phyloP scores from a whole-genome alignment of 371 early-diverging fungal species.

The Umbelopsis sp. region DNA sequence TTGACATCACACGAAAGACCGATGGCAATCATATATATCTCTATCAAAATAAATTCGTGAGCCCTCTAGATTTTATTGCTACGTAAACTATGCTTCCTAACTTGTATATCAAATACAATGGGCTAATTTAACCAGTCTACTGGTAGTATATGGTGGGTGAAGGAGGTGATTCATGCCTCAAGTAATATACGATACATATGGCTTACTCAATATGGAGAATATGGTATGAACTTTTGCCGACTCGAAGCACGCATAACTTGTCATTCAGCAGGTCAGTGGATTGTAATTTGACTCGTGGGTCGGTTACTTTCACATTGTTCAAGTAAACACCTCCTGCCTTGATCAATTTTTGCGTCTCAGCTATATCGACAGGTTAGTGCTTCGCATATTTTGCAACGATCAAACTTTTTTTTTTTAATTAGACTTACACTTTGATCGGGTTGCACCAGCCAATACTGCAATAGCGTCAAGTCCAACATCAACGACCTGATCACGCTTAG shows the following conservation, averaged over 20 bases:
- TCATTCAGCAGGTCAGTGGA: constrained; percentile 62
- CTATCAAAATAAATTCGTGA: no score
- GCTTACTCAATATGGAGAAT: constrained; percentile 34
- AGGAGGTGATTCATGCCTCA: no score
- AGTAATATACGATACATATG: background rate
- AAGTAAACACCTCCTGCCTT: constrained; percentile 79
- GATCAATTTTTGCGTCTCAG: constrained; percentile 75
- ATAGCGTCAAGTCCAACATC: constrained; percentile 60
- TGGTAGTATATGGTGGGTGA: no score
- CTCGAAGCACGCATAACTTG: constrained; percentile 55
- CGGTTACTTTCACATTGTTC: constrained; percentile 63
- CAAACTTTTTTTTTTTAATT: background rate
- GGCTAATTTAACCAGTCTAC: no score
- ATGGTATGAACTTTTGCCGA: constrained; percentile 67
- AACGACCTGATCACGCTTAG: constrained; percentile 43
- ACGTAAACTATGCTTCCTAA: no score
- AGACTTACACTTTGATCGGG: constrained; percentile 69
- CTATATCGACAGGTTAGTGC: constrained; percentile 31
- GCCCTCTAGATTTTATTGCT: no score
- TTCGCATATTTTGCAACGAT: background rate
- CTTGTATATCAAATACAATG: no score
- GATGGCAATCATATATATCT: no score
- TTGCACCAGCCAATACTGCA: constrained; percentile 62
- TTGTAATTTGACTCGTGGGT: constrained; percentile 40
- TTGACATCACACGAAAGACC: no score